phyloP scores from a whole-genome alignment of 176 grass and related monocot genomes.

The Eremochloa ophiuroides region DNA sequence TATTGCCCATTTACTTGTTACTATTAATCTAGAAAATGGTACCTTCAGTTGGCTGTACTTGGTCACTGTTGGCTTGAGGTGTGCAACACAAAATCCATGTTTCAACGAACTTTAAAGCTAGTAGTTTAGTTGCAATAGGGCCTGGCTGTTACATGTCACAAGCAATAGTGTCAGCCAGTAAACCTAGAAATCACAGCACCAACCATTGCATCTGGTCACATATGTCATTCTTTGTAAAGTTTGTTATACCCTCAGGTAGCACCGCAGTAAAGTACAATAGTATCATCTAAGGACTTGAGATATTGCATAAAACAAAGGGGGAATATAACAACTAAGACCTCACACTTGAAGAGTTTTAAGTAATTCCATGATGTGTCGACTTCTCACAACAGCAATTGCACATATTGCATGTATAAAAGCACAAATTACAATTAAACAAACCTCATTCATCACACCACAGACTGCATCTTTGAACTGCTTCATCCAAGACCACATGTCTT shows the following conservation, averaged over 20 bases:
- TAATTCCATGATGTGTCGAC: conserved; percentile 34
- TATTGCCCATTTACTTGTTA: conserved; percentile 22
- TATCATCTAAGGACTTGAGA: conserved; percentile 4
- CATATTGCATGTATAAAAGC: neutral
- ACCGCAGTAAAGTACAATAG: neutral
- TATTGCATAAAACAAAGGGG: neutral
- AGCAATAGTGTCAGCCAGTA: conserved; percentile 36
- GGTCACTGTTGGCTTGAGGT: conserved; percentile 44
- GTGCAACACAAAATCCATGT: conserved; percentile 69
- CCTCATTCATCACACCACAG: conserved; percentile 58
- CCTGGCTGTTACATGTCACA: conserved; percentile 52
- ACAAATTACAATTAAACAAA: conserved; percentile 24
- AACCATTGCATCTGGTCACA: conserved; percentile 18
- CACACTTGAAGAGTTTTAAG: conserved; percentile 8
- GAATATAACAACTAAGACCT: conserved; percentile 15
- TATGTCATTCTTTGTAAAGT: conserved; percentile 8
- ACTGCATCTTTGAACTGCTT: conserved; percentile 83
- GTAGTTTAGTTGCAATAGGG: conserved; percentile 67
- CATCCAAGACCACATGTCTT: conserved; percentile 87
- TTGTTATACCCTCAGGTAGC: neutral
- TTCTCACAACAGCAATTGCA: conserved; percentile 7
- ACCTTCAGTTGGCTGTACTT: conserved; percentile 48
- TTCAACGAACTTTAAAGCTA: conserved; percentile 83
- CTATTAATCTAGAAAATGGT: neutral
- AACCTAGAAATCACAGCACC: conserved; percentile 2